These are phyloP conservation scores for Talaromyces pinophilus DNA, from an alignment of 2,329 filamentous ascomycete species.

Conservation along the genomic window DNA sequence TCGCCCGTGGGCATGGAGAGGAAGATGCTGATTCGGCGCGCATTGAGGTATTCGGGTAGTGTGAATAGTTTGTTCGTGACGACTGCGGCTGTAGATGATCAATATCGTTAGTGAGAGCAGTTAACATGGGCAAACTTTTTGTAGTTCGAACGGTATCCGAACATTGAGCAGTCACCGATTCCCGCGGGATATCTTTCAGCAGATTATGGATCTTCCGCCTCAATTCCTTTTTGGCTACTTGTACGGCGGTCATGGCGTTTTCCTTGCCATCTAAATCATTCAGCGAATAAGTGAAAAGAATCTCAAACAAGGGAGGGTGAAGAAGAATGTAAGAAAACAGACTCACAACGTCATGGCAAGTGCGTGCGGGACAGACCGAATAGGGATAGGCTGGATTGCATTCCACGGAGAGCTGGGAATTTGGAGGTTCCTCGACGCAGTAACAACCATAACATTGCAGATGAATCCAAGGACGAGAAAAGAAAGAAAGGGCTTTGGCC, in stretches of 20 bases:
- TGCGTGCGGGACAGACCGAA: constrained; percentile 15
- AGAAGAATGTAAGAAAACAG: not conserved
- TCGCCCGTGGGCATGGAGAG: constrained; percentile 90
- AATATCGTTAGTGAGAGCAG: constrained; percentile 27
- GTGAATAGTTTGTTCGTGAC: constrained; percentile 66
- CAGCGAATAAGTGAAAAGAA: not conserved
- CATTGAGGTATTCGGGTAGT: constrained; percentile 73
- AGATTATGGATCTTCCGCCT: constrained; percentile 68
- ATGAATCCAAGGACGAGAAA: not conserved
- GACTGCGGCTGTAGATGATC: constrained; percentile 56
- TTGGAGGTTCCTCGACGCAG: constrained; percentile 14
- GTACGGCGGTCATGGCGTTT: constrained; percentile 56
- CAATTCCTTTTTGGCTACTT: constrained; percentile 73
- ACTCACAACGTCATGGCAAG: constrained; percentile 14
- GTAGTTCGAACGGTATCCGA: constrained; percentile 35
- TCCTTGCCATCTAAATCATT: not conserved
- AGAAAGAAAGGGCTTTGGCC: not conserved
- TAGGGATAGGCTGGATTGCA: constrained; percentile 22
- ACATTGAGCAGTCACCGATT: constrained; percentile 71
- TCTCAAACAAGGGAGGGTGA: not conserved
- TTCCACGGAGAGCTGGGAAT: constrained; percentile 17
- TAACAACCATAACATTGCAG: constrained; percentile 16
- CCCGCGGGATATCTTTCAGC: constrained; percentile 62
- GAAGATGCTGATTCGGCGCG: constrained; percentile 78
- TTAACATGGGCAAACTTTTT: not conserved